Evolutionary conservation across 306 rosid genomes (phyloP).

Genomic region (Fragaria iinumae): DNA sequence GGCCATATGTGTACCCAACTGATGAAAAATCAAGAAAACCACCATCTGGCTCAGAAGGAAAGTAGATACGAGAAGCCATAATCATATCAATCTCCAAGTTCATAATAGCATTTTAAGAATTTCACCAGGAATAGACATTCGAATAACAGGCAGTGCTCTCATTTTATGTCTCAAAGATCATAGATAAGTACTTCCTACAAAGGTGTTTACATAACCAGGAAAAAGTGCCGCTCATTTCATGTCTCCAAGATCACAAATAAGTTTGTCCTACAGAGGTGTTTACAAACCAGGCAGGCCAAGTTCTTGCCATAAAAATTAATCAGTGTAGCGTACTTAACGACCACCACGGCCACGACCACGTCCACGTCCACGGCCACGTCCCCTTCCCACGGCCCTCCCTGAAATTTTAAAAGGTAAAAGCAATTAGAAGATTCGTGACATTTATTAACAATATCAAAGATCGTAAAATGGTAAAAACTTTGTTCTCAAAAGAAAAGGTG

Average conservation of each 20-base stretch:
- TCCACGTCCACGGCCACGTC: slow-evolving; percentile 81
- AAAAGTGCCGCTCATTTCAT: slow-evolving; percentile 13
- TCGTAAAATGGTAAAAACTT: not conserved
- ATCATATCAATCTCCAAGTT: not conserved
- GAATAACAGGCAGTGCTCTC: slow-evolving; percentile 20
- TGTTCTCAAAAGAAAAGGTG: not conserved
- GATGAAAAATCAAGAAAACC: not conserved
- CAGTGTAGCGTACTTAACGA: slow-evolving; percentile 31
- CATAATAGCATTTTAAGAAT: slow-evolving; percentile 9
- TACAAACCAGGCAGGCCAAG: slow-evolving; percentile 34
- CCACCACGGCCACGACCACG: slow-evolving; percentile 85
- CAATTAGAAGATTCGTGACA: slow-evolving; percentile 16
- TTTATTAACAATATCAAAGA: not conserved
- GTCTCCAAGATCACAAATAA: slow-evolving; percentile 34
- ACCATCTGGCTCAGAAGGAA: not conserved
- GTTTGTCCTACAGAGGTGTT: slow-evolving; percentile 42
- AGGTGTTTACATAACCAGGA: slow-evolving; percentile 40
- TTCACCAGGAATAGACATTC: slow-evolving; percentile 20
- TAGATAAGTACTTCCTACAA: slow-evolving; percentile 41
- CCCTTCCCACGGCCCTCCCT: slow-evolving; percentile 86
- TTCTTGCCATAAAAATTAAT: slow-evolving; percentile 36
- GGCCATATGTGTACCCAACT: not conserved
- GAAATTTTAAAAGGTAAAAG: slow-evolving; percentile 20
- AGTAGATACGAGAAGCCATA: not conserved
- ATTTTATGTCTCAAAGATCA: slow-evolving; percentile 27